Evolutionary conservation across 2,329 filamentous ascomycete species (phyloP).

Genomic region (Ophiostoma novo-ulmi): DNA sequence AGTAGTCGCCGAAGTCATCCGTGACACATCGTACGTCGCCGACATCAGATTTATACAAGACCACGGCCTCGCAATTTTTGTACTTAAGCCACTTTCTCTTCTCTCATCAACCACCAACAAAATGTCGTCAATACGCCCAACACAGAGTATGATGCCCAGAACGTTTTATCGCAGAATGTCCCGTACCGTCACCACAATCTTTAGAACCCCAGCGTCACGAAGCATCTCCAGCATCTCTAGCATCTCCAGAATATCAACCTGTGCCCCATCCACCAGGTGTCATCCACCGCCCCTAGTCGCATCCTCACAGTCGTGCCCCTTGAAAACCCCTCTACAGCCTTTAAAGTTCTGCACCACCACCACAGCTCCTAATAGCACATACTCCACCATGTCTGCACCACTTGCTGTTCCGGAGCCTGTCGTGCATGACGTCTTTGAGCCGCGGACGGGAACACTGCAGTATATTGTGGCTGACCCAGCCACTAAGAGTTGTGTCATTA

Average conservation of each 20-base stretch:
- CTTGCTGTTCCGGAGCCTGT: conserved; percentile 31
- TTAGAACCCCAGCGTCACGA: neutral
- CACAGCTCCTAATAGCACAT: neutral
- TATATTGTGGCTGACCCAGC: conserved; percentile 53
- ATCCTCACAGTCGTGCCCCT: neutral
- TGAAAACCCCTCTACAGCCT: neutral
- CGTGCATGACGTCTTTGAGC: conserved; percentile 39
- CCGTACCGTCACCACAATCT: neutral
- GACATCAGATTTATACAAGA: conserved; percentile 3
- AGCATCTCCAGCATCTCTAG: neutral
- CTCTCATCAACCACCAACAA: neutral
- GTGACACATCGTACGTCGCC: conserved; percentile 5
- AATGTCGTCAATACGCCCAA: neutral
- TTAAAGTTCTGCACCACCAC: neutral
- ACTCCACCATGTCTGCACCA: neutral
- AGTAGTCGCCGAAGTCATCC: neutral
- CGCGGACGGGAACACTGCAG: conserved; percentile 51
- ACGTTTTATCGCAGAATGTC: neutral
- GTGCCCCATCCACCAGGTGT: neutral
- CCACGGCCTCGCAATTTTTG: neutral
- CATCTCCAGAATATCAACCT: neutral
- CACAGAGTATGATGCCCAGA: neutral
- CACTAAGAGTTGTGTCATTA: conserved; percentile 48
- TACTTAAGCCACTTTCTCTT: neutral
- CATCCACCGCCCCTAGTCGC: neutral